These are phyloP conservation scores for Crepidotus variabilis DNA, from an alignment of 768 basidiomycete species.

Conservation along the genomic window DNA sequence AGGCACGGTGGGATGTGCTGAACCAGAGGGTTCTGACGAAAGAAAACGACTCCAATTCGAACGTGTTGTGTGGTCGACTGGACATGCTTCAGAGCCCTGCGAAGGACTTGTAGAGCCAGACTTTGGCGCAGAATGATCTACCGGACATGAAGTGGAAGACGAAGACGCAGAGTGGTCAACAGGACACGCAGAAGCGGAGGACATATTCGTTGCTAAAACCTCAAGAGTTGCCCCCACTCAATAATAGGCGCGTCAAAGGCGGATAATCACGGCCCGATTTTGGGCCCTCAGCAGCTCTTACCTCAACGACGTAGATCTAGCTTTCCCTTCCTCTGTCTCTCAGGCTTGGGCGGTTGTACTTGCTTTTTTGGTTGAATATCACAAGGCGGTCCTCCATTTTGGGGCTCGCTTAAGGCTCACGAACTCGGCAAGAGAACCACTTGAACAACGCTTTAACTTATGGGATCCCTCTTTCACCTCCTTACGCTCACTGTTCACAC, in stretches of 20 bases:
- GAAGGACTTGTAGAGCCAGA: constrained; percentile 2
- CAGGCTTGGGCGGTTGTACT: too few relatives aligned
- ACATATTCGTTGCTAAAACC: constrained; percentile 1
- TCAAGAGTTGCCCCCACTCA: not conserved
- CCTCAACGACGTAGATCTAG: not conserved
- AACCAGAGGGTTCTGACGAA: constrained; percentile 22
- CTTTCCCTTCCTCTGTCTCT: too few relatives aligned
- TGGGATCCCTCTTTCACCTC: too few relatives aligned
- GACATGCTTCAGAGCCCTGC: constrained; percentile 42
- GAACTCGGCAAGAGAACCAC: too few relatives aligned
- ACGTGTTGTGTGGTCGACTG: constrained; percentile 53
- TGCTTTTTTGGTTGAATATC: too few relatives aligned
- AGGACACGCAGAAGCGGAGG: constrained; percentile 46
- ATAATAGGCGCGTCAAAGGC: not conserved
- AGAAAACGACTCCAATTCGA: constrained; percentile 43
- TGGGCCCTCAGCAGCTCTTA: not conserved
- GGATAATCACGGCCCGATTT: constrained; percentile 6
- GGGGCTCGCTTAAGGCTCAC: too few relatives aligned
- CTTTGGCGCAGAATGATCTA: constrained; percentile 27
- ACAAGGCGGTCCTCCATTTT: too few relatives aligned
- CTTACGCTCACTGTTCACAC: too few relatives aligned
- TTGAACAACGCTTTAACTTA: too few relatives aligned
- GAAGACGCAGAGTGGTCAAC: constrained; percentile 47
- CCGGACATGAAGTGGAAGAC: constrained; percentile 28
- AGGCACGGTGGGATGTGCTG: constrained; percentile 18